Percentiles rank a stretch among this genome's conserved stretches.
Conservation (phyloP, 2,329 filamentous ascomycete genomes). For the Seiridium cupressi region DNA sequence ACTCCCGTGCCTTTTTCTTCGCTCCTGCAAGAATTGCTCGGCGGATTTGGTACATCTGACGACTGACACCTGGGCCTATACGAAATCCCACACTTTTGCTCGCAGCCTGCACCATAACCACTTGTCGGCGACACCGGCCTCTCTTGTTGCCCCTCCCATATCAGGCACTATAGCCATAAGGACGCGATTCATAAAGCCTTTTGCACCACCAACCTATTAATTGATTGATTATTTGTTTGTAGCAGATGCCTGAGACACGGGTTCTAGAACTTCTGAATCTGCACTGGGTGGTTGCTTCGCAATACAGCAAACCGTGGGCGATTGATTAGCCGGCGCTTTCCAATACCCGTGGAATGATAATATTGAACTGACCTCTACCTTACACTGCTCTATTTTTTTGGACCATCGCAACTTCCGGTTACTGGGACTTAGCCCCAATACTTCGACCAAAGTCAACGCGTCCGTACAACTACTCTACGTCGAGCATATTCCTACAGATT, state of each 20-base stretch:
- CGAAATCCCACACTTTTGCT: no score
- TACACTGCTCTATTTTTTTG: not conserved
- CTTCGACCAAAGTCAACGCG: not conserved
- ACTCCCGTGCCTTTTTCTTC: not conserved
- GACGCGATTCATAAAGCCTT: no score
- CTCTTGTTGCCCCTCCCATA: not conserved
- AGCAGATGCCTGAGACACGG: constrained; percentile 4
- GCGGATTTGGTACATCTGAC: no score
- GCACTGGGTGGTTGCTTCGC: not conserved
- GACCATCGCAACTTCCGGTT: no score
- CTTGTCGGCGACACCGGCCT: not conserved
- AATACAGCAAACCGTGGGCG: not conserved
- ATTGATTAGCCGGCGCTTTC: not conserved
- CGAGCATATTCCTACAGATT: not conserved
- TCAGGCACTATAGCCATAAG: no score
- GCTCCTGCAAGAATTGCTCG: not conserved
- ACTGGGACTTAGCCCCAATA: not conserved
- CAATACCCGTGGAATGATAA: not conserved
- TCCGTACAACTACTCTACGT: not conserved
- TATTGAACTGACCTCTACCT: not conserved
- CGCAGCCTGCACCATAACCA: not conserved
- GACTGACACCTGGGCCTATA: no score
- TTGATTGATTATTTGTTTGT: not conserved
- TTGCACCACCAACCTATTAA: no score
- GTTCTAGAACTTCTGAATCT: not conserved